Evolutionary conservation across 2,329 filamentous ascomycete genomes (phyloP).

Genomic region (Diaporthe sp.): DNA sequence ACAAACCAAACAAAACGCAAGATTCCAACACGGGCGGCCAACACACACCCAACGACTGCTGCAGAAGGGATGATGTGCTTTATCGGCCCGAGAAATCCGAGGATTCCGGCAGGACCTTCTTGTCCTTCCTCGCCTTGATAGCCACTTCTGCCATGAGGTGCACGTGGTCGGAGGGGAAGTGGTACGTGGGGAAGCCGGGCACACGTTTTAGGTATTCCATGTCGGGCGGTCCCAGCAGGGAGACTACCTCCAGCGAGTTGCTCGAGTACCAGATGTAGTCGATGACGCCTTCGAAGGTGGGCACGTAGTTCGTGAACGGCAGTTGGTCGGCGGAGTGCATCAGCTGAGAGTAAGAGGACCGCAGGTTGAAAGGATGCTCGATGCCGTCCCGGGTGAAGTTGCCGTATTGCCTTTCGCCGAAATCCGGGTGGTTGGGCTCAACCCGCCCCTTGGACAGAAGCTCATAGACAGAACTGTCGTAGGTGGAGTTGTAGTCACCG

Average conservation of each 20-base stretch:
- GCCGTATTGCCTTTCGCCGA: conserved; percentile 87
- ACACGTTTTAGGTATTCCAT: conserved; percentile 87
- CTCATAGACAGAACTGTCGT: conserved; percentile 91
- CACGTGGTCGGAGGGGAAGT: conserved; percentile 94
- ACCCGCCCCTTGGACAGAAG: conserved; percentile 86
- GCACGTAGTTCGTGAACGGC: conserved; percentile 96
- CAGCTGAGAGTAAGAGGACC: conserved; percentile 88
- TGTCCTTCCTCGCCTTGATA: conserved; percentile 89
- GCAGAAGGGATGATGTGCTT: conserved; percentile 33
- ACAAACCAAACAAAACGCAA: conserved; percentile 41
- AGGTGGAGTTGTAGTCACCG: conserved; percentile 95
- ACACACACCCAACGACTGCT: conserved; percentile 22
- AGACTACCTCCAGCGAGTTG: conserved; percentile 86
- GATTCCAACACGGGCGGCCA: conserved; percentile 35
- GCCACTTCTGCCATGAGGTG: conserved; percentile 91
- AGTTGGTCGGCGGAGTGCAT: conserved; percentile 87
- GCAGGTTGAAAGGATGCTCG: conserved; percentile 92
- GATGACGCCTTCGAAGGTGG: conserved; percentile 90
- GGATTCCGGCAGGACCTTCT: conserved; percentile 72
- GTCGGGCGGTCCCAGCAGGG: conserved; percentile 88
- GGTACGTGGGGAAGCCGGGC: conserved; percentile 92
- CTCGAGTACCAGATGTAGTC: conserved; percentile 99
- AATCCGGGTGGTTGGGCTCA: conserved; percentile 82
- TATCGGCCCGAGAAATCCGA: conserved; percentile 64
- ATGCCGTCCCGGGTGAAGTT: conserved; percentile 94